A percentile compares a stretch with the other conserved stretches of the same genome.
phyloP scores from a whole-genome alignment of 768 basidiomycete genomes.

The Boletus rufocinnamomeus region DNA sequence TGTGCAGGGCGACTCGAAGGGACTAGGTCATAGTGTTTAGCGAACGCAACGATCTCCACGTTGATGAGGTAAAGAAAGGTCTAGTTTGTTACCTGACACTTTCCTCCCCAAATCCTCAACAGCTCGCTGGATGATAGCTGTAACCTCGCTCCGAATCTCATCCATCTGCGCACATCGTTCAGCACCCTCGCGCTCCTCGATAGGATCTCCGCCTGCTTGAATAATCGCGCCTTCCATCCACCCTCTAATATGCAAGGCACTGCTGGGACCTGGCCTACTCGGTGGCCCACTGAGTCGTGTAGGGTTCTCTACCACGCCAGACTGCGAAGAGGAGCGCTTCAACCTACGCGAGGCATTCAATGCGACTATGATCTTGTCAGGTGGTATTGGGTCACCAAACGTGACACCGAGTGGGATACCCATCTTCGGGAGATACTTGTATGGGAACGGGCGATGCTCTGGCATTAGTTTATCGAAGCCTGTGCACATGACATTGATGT shows the following conservation, averaged over 20 bases:
- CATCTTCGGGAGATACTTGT: conserved; percentile 66
- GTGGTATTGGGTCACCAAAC: conserved; percentile 73
- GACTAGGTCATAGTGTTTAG: background rate
- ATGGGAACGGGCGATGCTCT: conserved; percentile 74
- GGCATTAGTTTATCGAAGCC: conserved; percentile 92
- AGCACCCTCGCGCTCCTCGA: conserved; percentile 5
- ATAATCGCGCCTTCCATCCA: conserved; percentile 18
- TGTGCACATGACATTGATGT: conserved; percentile 33
- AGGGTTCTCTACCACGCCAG: background rate
- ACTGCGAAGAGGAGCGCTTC: background rate
- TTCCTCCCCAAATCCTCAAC: conserved; percentile 56
- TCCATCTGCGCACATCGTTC: conserved; percentile 33
- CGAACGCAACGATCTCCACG: background rate
- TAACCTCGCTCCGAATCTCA: conserved; percentile 53
- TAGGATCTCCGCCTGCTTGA: conserved; percentile 7
- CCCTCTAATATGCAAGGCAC: conserved; percentile 1
- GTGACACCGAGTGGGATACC: conserved; percentile 70
- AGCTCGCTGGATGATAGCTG: conserved; percentile 50
- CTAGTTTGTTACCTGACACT: conserved; percentile 45
- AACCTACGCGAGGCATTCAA: conserved; percentile 13
- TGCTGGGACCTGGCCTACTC: background rate
- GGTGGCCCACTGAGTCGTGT: background rate
- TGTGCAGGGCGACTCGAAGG: background rate
- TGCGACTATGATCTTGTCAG: conserved; percentile 36
- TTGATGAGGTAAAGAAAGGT: conserved; percentile 2